Evolutionary conservation across 2,329 filamentous ascomycete genomes (phyloP), one percentile per base, ranked within the genome.

Genomic region (Curvularia spicifera): DNA sequence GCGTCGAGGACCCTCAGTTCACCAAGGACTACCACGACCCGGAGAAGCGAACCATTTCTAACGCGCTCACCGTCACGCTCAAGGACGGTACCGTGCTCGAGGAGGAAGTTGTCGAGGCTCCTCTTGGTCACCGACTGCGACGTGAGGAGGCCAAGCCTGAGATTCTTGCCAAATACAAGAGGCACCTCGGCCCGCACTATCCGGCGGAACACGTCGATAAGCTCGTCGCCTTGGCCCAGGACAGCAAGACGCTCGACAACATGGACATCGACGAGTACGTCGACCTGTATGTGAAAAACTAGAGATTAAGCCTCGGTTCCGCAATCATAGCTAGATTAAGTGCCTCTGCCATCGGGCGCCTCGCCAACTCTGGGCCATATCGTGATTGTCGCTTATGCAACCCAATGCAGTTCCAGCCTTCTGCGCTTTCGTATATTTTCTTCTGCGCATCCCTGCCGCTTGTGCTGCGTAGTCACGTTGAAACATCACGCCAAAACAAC

Each of bases 71-170:
- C 29, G 93, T 99, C 58, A 94, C 90, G 72, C 85, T 99, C 69
- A 95, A 97, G 78, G 94, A 98, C 76, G 95, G 95, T 71, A 97
- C 93, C 46, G 85, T 95, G 9, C 84, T 98, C 35, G 89, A 94
- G 22, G 95, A 99, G 82, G 88, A 96, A 59, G 90, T 91, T 48
- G 91, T 99, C 53, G 93, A 97, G 83, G 94, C 95, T 57, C 95
- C 95, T 56, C 87, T 99, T 40, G 95, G 95, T 71, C 95, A 99
- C 84, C 89, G 90, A 66, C 84, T 95, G 74, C 85, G 95, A 66
- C 88, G 94, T 71, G 93, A 97, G 71, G 95, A 99, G 85, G 95
- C 95, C 70, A 98, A 98, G 87, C 95, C 95, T 58, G 91, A 96
- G 80, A 97, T 99, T 70, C 82, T 98, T 70, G 88, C 87, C 78